These are phyloP conservation scores for Pichia pseudocactophila DNA, from an alignment of 805 yeast species.

Conservation along the genomic window DNA sequence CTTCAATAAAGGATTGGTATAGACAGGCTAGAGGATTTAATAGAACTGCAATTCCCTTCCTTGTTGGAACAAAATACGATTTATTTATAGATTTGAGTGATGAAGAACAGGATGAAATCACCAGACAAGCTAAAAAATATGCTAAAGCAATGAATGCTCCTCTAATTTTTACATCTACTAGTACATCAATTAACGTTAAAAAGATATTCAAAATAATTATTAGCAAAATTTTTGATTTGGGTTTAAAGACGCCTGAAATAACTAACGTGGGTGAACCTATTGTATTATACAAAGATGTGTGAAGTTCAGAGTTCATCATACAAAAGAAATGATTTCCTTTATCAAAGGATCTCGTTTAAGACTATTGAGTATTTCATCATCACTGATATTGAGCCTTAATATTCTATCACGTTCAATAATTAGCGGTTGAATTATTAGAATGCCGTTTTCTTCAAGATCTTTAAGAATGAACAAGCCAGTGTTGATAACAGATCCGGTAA, in stretches of 20 bases:
- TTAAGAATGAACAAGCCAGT: conserved; percentile 53
- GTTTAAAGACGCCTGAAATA: conserved; percentile 76
- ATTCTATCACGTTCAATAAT: conserved; percentile 60
- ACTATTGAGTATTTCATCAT: conserved; percentile 56
- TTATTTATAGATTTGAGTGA: conserved; percentile 68
- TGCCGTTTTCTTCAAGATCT: conserved; percentile 73
- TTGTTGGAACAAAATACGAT: conserved; percentile 92
- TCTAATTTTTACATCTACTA: conserved; percentile 81
- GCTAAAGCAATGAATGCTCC: conserved; percentile 85
- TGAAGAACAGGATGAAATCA: conserved; percentile 76
- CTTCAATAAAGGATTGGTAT: conserved; percentile 92
- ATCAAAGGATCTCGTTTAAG: conserved; percentile 48
- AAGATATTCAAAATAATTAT: conserved; percentile 87
- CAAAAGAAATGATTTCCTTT: conserved; percentile 20
- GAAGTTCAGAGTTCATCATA: background rate
- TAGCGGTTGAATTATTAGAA: conserved; percentile 57
- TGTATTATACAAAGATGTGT: conserved; percentile 45
- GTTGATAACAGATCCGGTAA: conserved; percentile 38
- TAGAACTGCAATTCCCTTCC: conserved; percentile 80
- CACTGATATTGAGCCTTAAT: conserved; percentile 58
- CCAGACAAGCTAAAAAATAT: conserved; percentile 72
- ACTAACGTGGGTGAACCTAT: conserved; percentile 87
- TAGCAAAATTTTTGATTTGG: conserved; percentile 83
- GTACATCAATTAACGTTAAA: conserved; percentile 87
- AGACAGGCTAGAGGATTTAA: conserved; percentile 85